A percentile compares a stretch with the other conserved stretches of the same genome.
phyloP scores from a whole-genome alignment of 306 rosid species.

The Ormosia semicastrata region DNA sequence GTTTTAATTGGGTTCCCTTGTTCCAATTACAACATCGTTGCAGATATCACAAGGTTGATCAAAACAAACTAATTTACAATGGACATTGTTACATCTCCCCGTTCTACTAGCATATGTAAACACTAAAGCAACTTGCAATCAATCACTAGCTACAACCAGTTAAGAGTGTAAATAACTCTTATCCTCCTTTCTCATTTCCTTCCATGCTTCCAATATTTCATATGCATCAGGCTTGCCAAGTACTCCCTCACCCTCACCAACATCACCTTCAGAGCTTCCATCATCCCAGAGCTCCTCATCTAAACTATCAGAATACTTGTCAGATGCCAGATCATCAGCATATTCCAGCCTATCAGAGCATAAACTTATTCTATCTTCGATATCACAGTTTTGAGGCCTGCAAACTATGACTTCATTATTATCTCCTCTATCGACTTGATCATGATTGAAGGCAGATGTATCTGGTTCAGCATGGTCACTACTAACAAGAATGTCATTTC shows the following conservation, averaged over 20 bases:
- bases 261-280: slow-evolving; percentile 40
- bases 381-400: slow-evolving; percentile 22
- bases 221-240: slow-evolving; percentile 50
- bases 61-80: not conserved
- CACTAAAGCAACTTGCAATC: not conserved
- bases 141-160: slow-evolving; percentile 27
- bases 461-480: slow-evolving; percentile 13
- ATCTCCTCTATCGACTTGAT: slow-evolving; percentile 21
- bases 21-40: not conserved
- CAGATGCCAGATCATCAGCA: slow-evolving; percentile 21
- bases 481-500: slow-evolving; percentile 24
- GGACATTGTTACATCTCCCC: not conserved
- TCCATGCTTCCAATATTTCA: slow-evolving; percentile 75
- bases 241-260: slow-evolving; percentile 40
- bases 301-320: slow-evolving; percentile 1
- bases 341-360: not conserved
- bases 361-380: slow-evolving; percentile 21
- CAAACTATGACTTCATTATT: slow-evolving; percentile 18
- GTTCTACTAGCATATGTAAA: not conserved
- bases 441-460: slow-evolving; percentile 11
- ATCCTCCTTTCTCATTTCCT: slow-evolving; percentile 60
- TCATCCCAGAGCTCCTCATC: slow-evolving; percentile 31
- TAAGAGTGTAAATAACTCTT: slow-evolving; percentile 39
- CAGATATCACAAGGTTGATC: not conserved
- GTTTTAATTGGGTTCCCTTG: not conserved